Conservation (phyloP, 805 yeast genomes). For the Candida rishiriensis region DNA sequence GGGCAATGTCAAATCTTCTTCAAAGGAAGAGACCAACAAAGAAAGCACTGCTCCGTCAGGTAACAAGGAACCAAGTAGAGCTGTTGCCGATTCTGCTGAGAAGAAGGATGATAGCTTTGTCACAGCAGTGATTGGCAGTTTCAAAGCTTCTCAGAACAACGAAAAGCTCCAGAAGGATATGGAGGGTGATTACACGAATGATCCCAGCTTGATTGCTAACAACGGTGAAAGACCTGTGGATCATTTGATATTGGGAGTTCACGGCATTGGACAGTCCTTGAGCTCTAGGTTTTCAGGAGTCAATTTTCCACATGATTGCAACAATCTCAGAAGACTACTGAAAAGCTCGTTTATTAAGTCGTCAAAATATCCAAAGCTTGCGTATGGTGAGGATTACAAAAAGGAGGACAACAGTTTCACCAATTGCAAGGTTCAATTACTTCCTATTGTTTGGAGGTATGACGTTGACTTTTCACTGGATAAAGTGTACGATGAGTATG, state of each 20-base stretch:
- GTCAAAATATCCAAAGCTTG: constrained; percentile 36
- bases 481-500: constrained; percentile 33
- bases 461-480: constrained; percentile 57
- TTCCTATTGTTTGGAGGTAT: constrained; percentile 92
- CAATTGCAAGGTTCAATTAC: constrained; percentile 69
- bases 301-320: constrained; percentile 82
- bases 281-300: constrained; percentile 76
- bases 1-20: not conserved
- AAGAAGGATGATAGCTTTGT: constrained; percentile 4
- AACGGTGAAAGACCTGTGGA: constrained; percentile 38
- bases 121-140: constrained; percentile 7
- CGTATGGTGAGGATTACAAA: constrained; percentile 28
- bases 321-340: constrained; percentile 56
- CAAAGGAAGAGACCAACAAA: constrained; percentile 7
- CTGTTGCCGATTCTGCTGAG: not conserved
- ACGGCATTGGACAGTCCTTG: constrained; percentile 90
- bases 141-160: constrained; percentile 15
- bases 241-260: constrained; percentile 77
- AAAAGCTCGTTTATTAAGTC: constrained; percentile 41
- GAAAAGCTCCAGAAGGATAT: constrained; percentile 39
- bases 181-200: constrained; percentile 47
- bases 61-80: not conserved
- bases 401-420: constrained; percentile 13
- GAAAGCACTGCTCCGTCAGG: not conserved
- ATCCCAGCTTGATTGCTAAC: constrained; percentile 38